A percentile compares a stretch with the other conserved stretches of the same genome.
phyloP scores from a whole-genome alignment of 1,284 basidiomycete species.

The Ganoderma lingzhi region DNA sequence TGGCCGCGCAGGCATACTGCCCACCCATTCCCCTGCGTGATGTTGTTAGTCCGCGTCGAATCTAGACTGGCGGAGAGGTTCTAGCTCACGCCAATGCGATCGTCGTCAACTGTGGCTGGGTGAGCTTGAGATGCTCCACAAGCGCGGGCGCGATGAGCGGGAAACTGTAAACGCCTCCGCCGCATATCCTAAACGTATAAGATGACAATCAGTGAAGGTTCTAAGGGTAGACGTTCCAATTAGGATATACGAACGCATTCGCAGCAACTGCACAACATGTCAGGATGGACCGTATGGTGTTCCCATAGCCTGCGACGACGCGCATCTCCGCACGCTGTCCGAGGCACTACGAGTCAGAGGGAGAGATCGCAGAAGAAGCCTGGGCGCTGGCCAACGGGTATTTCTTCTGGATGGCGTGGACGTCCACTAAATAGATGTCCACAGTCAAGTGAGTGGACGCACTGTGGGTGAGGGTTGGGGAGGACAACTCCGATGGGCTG shows the following conservation, averaged over 20 bases:
- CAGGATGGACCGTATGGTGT: slow-evolving; percentile 39
- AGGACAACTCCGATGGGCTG: background rate
- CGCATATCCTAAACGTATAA: slow-evolving; percentile 57
- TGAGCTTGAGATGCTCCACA: slow-evolving; percentile 63
- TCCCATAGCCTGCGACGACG: slow-evolving; percentile 9
- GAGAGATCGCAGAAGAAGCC: background rate
- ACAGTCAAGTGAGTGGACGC: background rate
- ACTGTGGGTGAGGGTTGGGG: background rate
- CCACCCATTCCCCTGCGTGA: slow-evolving; percentile 66
- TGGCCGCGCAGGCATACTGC: slow-evolving; percentile 70
- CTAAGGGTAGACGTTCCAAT: slow-evolving; percentile 1
- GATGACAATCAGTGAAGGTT: slow-evolving; percentile 7
- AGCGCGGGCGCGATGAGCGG: slow-evolving; percentile 74
- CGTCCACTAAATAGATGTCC: background rate
- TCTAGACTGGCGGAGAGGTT: background rate
- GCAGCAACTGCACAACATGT: slow-evolving; percentile 63
- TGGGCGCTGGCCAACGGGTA: background rate
- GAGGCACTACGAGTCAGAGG: background rate
- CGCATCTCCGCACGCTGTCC: slow-evolving; percentile 10
- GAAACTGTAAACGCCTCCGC: slow-evolving; percentile 80
- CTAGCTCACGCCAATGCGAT: slow-evolving; percentile 67
- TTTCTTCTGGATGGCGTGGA: background rate
- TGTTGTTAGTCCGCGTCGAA: background rate
- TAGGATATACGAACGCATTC: slow-evolving; percentile 59
- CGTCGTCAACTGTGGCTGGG: slow-evolving; percentile 80